phyloP scores from a whole-genome alignment of 176 grass and related monocot species.

The Oryza punctata region DNA sequence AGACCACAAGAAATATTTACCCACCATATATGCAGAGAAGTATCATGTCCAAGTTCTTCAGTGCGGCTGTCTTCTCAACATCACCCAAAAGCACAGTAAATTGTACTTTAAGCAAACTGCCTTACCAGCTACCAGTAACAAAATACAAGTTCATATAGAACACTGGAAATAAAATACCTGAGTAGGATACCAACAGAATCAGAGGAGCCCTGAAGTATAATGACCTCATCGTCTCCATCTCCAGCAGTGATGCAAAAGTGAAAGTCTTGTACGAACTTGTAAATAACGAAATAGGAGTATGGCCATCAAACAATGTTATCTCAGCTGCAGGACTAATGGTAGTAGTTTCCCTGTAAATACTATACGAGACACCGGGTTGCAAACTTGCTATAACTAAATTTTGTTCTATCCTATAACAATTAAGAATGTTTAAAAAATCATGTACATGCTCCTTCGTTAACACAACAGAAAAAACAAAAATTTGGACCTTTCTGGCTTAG shows the following conservation, averaged over 20 bases:
- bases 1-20: conserved; percentile 54
- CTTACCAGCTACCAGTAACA: neutral
- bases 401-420: neutral
- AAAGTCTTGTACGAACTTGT: conserved; percentile 87
- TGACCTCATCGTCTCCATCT: conserved; percentile 85
- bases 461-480: neutral
- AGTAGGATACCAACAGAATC: conserved; percentile 85
- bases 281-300: conserved; percentile 54
- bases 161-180: conserved; percentile 44
- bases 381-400: neutral
- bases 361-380: neutral
- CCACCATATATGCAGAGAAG: conserved; percentile 88
- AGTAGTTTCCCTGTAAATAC: neutral
- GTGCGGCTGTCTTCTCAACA: conserved; percentile 82
- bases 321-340: too few species aligned
- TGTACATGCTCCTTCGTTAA: conserved; percentile 6
- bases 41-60: conserved; percentile 90
- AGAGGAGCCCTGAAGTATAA: conserved; percentile 72
- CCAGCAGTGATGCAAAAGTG: conserved; percentile 84
- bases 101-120: conserved; percentile 9
- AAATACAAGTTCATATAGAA: neutral
- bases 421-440: neutral
- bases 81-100: conserved; percentile 56
- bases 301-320: conserved; percentile 75
- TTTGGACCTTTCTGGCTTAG: neutral